Conservation (phyloP, 139 green algal genomes). For the Coccomyxa sp. region DNA sequence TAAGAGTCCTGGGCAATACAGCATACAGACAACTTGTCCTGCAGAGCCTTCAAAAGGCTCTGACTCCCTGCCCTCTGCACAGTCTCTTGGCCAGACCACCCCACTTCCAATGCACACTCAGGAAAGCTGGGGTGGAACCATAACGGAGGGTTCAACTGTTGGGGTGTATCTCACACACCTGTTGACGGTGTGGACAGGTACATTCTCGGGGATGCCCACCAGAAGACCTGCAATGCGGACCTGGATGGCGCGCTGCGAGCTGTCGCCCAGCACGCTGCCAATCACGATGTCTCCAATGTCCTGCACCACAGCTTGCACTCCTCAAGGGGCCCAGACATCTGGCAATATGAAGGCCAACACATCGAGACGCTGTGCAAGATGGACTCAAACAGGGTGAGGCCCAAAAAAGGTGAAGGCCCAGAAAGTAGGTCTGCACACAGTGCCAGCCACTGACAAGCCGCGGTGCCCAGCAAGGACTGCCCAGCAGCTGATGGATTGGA, state of each 20-base stretch:
- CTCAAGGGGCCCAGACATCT: neutral
- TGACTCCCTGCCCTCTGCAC: no score
- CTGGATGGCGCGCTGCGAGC: constrained; percentile 93
- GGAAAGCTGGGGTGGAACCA: neutral
- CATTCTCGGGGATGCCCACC: constrained; percentile 86
- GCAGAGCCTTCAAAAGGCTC: no score
- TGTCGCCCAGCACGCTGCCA: constrained; percentile 87
- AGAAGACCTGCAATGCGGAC: constrained; percentile 91
- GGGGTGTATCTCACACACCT: no score
- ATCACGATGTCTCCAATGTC: constrained; percentile 96
- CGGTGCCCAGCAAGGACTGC: neutral
- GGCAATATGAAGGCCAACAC: neutral
- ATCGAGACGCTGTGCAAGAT: neutral
- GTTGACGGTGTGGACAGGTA: constrained; percentile 97
- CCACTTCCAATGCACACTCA: no score
- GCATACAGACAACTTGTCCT: no score
- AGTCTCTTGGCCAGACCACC: no score
- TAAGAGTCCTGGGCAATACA: no score
- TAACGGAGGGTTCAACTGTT: no score
- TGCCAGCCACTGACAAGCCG: no score
- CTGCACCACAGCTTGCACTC: constrained; percentile 20
- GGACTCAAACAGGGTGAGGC: neutral
- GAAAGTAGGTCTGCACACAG: no score
- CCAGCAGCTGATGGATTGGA: neutral
- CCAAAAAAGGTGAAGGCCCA: no score